Conservation (phyloP, 306 rosid species). For the Mimosa bimucronata region DNA sequence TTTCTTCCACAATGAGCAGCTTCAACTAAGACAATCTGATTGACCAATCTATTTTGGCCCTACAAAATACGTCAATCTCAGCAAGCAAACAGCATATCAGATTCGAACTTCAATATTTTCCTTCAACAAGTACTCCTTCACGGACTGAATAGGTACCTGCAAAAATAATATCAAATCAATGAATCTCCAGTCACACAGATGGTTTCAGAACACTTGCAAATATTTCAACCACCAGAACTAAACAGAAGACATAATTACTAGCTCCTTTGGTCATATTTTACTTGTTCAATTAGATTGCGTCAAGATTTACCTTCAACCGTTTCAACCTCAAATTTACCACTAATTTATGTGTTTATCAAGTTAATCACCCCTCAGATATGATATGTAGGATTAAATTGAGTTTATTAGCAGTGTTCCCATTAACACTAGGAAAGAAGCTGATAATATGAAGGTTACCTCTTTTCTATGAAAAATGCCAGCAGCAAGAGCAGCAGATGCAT, state of each 20-base stretch:
- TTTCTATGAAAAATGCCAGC: conserved; percentile 98
- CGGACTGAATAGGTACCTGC: conserved; percentile 82
- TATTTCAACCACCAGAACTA: not conserved
- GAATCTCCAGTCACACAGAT: conserved; percentile 7
- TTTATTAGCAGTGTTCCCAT: not conserved
- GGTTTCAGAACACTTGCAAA: not conserved
- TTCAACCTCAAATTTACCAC: not conserved
- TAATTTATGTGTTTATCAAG: not conserved
- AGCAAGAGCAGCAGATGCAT: conserved; percentile 97
- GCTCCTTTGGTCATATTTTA: not conserved
- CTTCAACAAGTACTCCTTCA: conserved; percentile 76
- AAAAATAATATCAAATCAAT: conserved; percentile 24
- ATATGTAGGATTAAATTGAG: too few species aligned
- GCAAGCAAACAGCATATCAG: conserved; percentile 36
- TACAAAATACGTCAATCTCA: not conserved
- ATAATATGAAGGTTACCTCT: conserved; percentile 57
- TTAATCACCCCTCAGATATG: not conserved
- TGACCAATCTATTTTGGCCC: conserved; percentile 1
- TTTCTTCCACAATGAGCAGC: not conserved
- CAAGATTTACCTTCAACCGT: not conserved
- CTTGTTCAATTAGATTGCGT: not conserved
- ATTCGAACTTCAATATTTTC: conserved; percentile 86
- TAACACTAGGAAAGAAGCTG: not conserved
- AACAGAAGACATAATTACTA: not conserved
- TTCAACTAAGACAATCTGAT: not conserved